Percentiles rank a stretch among this genome's conserved stretches.
Evolutionary conservation across 176 grass and related monocot genomes (phyloP).

Genomic region (Carex kokanica): DNA sequence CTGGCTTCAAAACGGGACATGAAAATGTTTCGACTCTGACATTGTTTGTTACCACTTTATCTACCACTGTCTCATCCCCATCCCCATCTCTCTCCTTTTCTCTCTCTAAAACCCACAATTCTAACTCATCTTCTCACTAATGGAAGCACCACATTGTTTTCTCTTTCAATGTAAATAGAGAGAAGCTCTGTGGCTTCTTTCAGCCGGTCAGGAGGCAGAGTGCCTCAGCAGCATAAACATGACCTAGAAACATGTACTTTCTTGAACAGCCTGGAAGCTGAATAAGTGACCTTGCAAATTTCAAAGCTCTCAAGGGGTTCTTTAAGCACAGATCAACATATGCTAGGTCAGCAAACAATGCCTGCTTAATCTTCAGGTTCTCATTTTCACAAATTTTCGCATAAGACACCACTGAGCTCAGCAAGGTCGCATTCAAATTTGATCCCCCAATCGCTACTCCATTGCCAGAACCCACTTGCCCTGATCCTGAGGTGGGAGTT

Average conservation of each 20-base stretch:
- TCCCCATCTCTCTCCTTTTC: conserved; percentile 75
- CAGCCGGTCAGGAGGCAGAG: conserved; percentile 53
- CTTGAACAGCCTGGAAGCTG: conserved; percentile 62
- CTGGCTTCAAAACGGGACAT: conserved; percentile 39
- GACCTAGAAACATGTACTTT: conserved; percentile 60
- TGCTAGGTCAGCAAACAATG: conserved; percentile 60
- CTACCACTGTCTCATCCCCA: conserved; percentile 43
- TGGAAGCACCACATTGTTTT: conserved; percentile 51
- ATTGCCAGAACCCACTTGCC: conserved; percentile 35
- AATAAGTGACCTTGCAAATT: conserved; percentile 48
- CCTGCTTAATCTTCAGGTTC: conserved; percentile 58
- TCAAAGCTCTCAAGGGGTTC: conserved; percentile 72
- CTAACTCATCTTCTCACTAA: conserved; percentile 56
- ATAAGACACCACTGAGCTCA: conserved; percentile 55
- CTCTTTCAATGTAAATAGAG: conserved; percentile 60
- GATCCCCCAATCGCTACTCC: conserved; percentile 48
- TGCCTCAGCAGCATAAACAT: conserved; percentile 83
- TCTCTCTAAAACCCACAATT: conserved; percentile 32
- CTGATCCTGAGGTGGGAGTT: conserved; percentile 18
- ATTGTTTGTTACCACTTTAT: conserved; percentile 37
- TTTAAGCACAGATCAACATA: conserved; percentile 74
- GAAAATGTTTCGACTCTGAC: conserved; percentile 26
- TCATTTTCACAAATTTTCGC: conserved; percentile 68
- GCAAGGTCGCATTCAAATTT: conserved; percentile 46
- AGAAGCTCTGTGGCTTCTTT: conserved; percentile 70